Evolutionary conservation across 2,329 filamentous ascomycete genomes (phyloP).

Genomic region (Arthrobotrys iridis): DNA sequence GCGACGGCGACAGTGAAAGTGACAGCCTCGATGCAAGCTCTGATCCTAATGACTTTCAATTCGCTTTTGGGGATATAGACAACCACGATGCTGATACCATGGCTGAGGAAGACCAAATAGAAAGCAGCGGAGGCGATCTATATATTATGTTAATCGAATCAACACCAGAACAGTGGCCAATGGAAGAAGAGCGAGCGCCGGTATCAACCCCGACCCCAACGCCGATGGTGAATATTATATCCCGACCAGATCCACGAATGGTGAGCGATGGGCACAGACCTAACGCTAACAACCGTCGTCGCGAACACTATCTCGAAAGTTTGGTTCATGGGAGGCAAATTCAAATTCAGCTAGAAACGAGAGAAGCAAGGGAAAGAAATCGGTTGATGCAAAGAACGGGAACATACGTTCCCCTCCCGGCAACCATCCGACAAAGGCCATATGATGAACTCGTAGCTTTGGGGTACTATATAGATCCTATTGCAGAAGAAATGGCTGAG

Average conservation of each 20-base stretch:
- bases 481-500: not conserved
- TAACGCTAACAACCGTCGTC: not conserved
- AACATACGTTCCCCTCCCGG: not conserved
- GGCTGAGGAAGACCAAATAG: not conserved
- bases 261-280: too few relatives aligned
- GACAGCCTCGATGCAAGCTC: not conserved
- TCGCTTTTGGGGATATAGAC: not conserved
- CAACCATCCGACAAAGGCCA: not conserved
- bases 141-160: conserved; percentile 8
- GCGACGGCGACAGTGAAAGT: not conserved
- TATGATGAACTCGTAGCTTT: not conserved
- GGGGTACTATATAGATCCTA: conserved; percentile 3
- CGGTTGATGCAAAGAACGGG: conserved; percentile 11
- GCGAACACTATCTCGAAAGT: not conserved
- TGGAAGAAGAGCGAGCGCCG: not conserved
- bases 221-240: too few relatives aligned
- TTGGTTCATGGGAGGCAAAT: not conserved
- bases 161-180: not conserved
- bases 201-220: not conserved
- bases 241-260: too few relatives aligned
- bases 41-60: not conserved
- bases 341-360: not conserved
- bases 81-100: not conserved
- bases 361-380: not conserved
- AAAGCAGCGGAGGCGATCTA: not conserved